Percentiles rank a stretch among this genome's conserved stretches.
These are phyloP conservation scores for Solanum raphanifolium DNA, from an alignment of 257 asterid genomes.

Conservation along the genomic window DNA sequence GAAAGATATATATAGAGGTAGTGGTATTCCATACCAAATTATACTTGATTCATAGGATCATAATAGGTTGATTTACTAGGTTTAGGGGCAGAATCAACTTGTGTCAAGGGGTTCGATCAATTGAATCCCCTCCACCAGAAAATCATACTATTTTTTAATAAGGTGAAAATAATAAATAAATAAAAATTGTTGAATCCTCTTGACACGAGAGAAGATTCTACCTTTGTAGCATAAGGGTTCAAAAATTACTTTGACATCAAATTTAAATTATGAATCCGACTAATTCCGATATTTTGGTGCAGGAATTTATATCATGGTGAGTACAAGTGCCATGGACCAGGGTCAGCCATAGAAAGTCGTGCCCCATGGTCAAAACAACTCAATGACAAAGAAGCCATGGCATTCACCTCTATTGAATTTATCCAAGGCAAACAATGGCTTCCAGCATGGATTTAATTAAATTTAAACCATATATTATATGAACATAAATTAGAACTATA, in stretches of 20 bases:
- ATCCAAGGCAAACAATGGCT: slow-evolving; percentile 71
- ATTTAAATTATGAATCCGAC: not conserved
- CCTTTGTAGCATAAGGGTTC: not conserved
- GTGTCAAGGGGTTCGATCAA: not conserved
- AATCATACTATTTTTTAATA: not conserved
- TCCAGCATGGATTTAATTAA: slow-evolving; percentile 41
- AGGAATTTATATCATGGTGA: slow-evolving; percentile 63
- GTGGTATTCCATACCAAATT: no score
- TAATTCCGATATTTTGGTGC: not conserved
- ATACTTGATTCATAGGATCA: not conserved
- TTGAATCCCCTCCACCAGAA: not conserved
- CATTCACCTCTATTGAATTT: slow-evolving; percentile 40
- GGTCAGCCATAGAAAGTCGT: slow-evolving; percentile 33
- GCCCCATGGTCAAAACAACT: slow-evolving; percentile 66
- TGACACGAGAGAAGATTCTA: not conserved
- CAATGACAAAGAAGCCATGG: slow-evolving; percentile 40
- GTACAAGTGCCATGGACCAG: slow-evolving; percentile 67
- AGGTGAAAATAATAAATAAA: not conserved
- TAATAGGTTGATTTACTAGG: not conserved
- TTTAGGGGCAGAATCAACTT: not conserved
- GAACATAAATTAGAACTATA: not conserved
- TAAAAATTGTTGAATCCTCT: not conserved
- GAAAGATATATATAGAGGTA: not conserved
- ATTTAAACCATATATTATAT: not conserved
- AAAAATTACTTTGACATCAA: not conserved